Evolutionary conservation across 805 yeast species (phyloP).

Genomic region (Myxozyma neglecta): DNA sequence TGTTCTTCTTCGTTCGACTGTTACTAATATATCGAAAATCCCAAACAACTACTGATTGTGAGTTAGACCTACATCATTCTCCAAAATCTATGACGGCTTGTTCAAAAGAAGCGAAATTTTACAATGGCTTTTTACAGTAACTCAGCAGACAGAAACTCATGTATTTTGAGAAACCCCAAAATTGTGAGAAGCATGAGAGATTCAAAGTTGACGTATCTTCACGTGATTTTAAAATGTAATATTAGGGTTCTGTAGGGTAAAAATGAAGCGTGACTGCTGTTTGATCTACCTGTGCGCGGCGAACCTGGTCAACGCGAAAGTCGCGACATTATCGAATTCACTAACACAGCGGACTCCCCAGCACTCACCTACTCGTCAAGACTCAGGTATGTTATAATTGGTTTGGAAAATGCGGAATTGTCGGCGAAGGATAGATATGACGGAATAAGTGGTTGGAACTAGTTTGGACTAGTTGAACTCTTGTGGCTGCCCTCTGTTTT

Average conservation of each 20-base stretch:
- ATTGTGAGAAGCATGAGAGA: too few species aligned
- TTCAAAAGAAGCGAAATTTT: too few species aligned
- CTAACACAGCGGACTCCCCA: background rate
- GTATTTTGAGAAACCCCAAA: too few species aligned
- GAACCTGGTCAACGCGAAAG: background rate
- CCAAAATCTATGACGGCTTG: too few species aligned
- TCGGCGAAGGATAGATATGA: background rate
- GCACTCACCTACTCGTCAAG: slow-evolving; percentile 8
- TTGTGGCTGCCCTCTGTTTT: slow-evolving; percentile 12
- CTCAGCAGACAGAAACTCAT: too few species aligned
- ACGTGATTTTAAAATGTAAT: background rate
- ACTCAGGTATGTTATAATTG: background rate
- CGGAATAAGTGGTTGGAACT: background rate
- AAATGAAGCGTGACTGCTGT: slow-evolving; percentile 8
- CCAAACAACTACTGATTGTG: too few species aligned
- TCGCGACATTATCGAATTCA: background rate
- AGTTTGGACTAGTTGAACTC: background rate
- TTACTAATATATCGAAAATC: too few species aligned
- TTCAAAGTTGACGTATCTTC: background rate
- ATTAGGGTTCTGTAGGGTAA: background rate
- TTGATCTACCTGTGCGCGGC: background rate
- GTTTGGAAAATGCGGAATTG: background rate
- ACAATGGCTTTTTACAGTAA: too few species aligned
- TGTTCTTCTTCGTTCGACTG: too few species aligned
- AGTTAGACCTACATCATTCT: too few species aligned